These are phyloP conservation scores for Barbatosphaeria neglecta DNA, from an alignment of 495 filamentous ascomycete species.

Conservation along the genomic window DNA sequence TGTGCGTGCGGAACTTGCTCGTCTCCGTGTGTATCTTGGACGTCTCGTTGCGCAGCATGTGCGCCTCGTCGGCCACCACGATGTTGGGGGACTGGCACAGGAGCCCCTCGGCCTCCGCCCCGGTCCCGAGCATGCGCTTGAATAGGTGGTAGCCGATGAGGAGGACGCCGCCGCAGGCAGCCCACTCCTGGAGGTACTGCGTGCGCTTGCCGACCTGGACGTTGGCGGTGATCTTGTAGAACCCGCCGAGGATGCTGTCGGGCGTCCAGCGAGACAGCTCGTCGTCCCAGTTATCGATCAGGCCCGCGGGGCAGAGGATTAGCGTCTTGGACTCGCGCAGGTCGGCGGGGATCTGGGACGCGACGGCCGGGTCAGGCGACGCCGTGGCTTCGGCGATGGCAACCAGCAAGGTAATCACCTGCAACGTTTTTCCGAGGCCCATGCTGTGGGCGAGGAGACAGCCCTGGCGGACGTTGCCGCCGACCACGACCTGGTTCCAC, in stretches of 20 bases:
- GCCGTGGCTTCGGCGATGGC: slow-evolving; percentile 55
- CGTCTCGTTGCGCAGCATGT: slow-evolving; percentile 56
- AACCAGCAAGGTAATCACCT: slow-evolving; percentile 68
- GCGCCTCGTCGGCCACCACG: slow-evolving; percentile 83
- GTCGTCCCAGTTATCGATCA: slow-evolving; percentile 75
- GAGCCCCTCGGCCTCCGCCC: slow-evolving; percentile 20
- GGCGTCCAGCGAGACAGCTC: slow-evolving; percentile 65
- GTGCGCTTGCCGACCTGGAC: slow-evolving; percentile 21
- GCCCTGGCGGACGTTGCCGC: slow-evolving; percentile 46
- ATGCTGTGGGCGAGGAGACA: slow-evolving; percentile 86
- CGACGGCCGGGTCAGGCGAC: slow-evolving; percentile 44
- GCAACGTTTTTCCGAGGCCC: slow-evolving; percentile 92
- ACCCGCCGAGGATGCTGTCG: slow-evolving; percentile 31
- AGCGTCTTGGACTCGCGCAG: slow-evolving; percentile 54
- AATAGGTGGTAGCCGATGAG: slow-evolving; percentile 66
- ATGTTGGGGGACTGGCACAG: slow-evolving; percentile 55
- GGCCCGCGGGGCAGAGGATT: slow-evolving; percentile 60
- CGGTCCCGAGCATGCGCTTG: slow-evolving; percentile 20
- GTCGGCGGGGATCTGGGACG: slow-evolving; percentile 51
- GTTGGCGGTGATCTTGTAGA: slow-evolving; percentile 37
- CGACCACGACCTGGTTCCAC: slow-evolving; percentile 67
- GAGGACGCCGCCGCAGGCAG: slow-evolving; percentile 55
- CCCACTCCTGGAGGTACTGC: slow-evolving; percentile 44
- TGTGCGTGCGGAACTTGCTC: slow-evolving; percentile 48
- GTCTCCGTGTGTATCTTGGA: slow-evolving; percentile 41